Conservation (phyloP, 495 filamentous ascomycete species). For the Chaetomidium leptoderma region DNA sequence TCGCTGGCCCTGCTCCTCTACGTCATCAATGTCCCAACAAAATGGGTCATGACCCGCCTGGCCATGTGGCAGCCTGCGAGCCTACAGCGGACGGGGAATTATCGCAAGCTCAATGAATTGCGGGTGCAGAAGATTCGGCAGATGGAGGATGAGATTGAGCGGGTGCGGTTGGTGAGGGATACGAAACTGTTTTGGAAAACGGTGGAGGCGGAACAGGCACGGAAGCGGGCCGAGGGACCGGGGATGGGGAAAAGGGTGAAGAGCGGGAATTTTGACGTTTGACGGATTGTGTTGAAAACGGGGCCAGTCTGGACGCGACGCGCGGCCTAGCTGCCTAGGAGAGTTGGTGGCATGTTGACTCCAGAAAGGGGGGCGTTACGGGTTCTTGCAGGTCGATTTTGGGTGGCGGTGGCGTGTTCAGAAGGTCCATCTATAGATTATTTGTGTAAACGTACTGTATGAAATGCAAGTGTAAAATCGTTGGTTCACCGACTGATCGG, state of each 20-base stretch:
- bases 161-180: constrained; percentile 14
- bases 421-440: too few relatives aligned
- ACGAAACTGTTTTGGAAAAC: constrained; percentile 19
- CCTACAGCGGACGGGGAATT: constrained; percentile 10
- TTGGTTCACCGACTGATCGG: too few relatives aligned
- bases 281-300: too few relatives aligned
- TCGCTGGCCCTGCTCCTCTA: constrained; percentile 18
- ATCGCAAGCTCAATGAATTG: constrained; percentile 17
- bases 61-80: constrained; percentile 10
- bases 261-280: constrained; percentile 15
- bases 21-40: constrained; percentile 17
- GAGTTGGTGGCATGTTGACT: too few relatives aligned
- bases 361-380: too few relatives aligned
- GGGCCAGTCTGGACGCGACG: too few relatives aligned
- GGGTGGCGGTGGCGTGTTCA: too few relatives aligned
- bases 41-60: constrained; percentile 17
- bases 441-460: too few relatives aligned
- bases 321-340: too few relatives aligned
- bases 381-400: too few relatives aligned
- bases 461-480: too few relatives aligned
- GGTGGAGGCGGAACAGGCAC: constrained; percentile 16
- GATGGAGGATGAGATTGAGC: constrained; percentile 21
- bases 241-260: constrained; percentile 6
- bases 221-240: background rate
- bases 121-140: constrained; percentile 8